A percentile compares a stretch with the other conserved stretches of the same genome.
Evolutionary conservation across 169 alveolate species (phyloP).

Genomic region (Eimeria brunetti): DNA sequence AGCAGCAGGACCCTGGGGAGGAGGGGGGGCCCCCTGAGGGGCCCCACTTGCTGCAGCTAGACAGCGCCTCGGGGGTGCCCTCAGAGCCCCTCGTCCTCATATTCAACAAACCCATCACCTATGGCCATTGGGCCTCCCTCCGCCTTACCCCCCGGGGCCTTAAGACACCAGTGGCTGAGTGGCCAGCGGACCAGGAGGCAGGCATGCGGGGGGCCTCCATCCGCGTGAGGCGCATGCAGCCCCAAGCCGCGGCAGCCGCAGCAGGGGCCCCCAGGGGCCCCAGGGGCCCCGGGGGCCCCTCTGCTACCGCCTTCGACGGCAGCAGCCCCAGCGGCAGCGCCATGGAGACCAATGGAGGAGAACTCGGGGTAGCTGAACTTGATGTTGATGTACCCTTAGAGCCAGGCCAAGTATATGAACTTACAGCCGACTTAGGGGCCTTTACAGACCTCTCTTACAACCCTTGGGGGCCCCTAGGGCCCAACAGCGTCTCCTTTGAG

Average conservation of each 20-base stretch:
- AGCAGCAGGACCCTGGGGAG: no score
- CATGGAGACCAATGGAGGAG: neutral
- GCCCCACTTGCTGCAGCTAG: conserved; percentile 63
- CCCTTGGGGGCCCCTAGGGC: conserved; percentile 86
- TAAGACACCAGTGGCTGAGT: conserved; percentile 21
- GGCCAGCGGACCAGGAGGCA: conserved; percentile 73
- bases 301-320: neutral
- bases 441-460: conserved; percentile 85
- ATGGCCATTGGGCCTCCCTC: conserved; percentile 87
- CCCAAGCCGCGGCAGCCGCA: no score
- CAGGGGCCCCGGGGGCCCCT: neutral
- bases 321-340: neutral
- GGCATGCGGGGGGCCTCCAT: conserved; percentile 50
- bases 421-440: conserved; percentile 84
- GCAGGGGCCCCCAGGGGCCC: neutral
- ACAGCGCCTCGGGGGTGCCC: conserved; percentile 71
- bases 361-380: conserved; percentile 69
- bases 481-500: neutral
- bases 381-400: conserved; percentile 72
- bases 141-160: conserved; percentile 47
- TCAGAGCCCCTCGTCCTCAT: conserved; percentile 77
- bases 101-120: conserved; percentile 84
- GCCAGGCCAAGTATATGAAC: conserved; percentile 83
- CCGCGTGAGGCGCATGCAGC: conserved; percentile 10
- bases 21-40: no score